phyloP scores from a whole-genome alignment of 345 rosid species.

The Cardamine occulta region DNA sequence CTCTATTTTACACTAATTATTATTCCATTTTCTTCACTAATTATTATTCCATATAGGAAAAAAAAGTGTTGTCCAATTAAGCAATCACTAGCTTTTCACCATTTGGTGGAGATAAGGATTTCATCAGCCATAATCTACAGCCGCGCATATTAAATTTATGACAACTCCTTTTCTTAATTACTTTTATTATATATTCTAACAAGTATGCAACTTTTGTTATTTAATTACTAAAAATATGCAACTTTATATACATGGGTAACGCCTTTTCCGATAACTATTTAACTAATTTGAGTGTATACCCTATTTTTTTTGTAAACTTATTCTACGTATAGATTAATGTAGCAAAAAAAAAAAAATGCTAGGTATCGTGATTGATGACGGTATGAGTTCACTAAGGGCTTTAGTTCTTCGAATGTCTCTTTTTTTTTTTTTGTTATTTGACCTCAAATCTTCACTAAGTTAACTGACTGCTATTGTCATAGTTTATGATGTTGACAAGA shows the following conservation, averaged over 20 bases:
- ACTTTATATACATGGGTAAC: conserved; percentile 1
- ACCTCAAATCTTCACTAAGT: no score
- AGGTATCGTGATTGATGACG: neutral
- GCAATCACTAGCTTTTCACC: conserved; percentile 32
- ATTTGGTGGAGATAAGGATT: conserved; percentile 26
- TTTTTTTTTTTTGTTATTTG: no score
- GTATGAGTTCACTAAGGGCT: conserved; percentile 10
- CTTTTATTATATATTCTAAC: conserved; percentile 8
- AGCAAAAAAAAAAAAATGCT: neutral
- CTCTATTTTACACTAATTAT: neutral
- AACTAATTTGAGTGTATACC: neutral
- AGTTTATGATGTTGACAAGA: no score
- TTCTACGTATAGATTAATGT: conserved; percentile 1
- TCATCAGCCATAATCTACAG: conserved; percentile 29
- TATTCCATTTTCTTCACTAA: conserved; percentile 2
- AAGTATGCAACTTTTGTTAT: conserved; percentile 3
- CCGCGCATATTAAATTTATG: neutral
- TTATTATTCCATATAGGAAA: conserved; percentile 3
- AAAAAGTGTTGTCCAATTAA: conserved; percentile 32
- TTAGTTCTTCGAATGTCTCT: neutral
- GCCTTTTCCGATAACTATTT: conserved; percentile 6
- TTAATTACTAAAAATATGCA: no score
- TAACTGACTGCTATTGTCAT: no score
- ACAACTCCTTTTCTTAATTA: neutral
- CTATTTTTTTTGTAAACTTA: neutral